Base-by-base conservation (phyloP, 805 yeast species). In the Teunomyces pallodes region DNA sequence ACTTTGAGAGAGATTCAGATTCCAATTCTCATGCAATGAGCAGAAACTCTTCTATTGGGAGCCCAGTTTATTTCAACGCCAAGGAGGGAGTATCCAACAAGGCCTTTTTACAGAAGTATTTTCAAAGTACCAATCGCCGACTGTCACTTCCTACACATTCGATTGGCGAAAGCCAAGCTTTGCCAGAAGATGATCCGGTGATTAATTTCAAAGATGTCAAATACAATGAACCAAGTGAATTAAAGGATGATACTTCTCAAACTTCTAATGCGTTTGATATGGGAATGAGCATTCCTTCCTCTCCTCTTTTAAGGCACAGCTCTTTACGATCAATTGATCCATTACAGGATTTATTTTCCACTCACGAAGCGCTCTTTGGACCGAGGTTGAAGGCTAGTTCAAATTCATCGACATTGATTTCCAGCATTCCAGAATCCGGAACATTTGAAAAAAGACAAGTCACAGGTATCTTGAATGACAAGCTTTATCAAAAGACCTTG, bases 81-180 rank as follows among this genome's bases (percentile, higher is more conserved):
- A 50, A 49, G 41, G 57, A 51, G 16, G 43, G 46, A 4, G 4
- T 27, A 2, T 32, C 47, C 12, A 36, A 13, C n/a, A 38, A 39
- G 24, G 17, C 41, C 2, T 14, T 43, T 12, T 9, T 46, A 24
- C 35, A 43, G 13, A 56, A 48, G 36, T 31, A 51, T 13, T 28
- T 52, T 27, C 49, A 49, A 27, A 56, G 58, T 32, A 43, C 56
- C 28, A 59, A 57, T 45, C 36, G 68, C 20, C 64, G 59, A 40
- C 47, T 67, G 46, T 66, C 71, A 3, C 53, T 66, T 10, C 70
- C 68, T 1, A 61, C 71, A 5, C 60, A 63, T 39, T 49, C 61
- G 35, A 50, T 55, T 2, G 52, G 55, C 17, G 62, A 60, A 5
- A 44, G 41, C 14, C 41, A 38, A n/a, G 12, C 17, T 9, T 13